Evolutionary conservation across 768 basidiomycete species (phyloP), one percentile per base, ranked within the genome.

Genomic region (Rossbeevera mucosa): DNA sequence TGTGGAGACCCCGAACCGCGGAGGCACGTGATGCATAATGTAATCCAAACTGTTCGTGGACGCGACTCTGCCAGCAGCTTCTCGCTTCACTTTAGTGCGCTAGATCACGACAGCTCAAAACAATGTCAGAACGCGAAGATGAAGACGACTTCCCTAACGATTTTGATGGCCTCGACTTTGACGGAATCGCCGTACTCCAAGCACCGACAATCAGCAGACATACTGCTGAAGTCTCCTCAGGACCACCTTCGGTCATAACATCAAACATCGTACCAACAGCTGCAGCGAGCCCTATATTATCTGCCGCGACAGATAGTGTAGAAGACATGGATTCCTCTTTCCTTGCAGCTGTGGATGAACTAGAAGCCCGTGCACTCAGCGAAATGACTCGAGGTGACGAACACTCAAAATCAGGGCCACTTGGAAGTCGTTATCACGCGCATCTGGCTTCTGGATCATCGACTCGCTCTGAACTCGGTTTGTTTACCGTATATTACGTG

Each of bases 101-200:
- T n/a, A 44, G 7, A 9, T 36, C 24, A 54, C 51, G 18, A 46
- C 36, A 28, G 44, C 36, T 30, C 25, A 22, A 31, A 33, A 43
- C 42, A 42, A 71, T 71, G 70, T 44, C 65, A 29, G 60, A 59
- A 49, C 42, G 25, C 1, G 59, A 59, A 28, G 61, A 59, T 1
- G 70, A 71, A n/a, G 80, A 85, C 59, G 77, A 82, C 50, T 86
- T 78, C 51, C 76, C 75, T 0, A 83, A 85, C 59, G 76, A 78
- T 21, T 79, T 83, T 52, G 74, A 74, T 4, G 75, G 74, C 14
- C 42, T 81, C 20, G 72, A 76, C 55, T 79, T 76, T 53, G 72
- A 80, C 24, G 72, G 52, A 11, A 51, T 73, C 20, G 66, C 74
- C 8, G 69, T 48, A 47, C 64, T 72, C 25, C 62, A 67, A 50